These are phyloP conservation scores for Elsinoe fawcettii DNA, from an alignment of 2,329 filamentous ascomycete species.

Conservation along the genomic window DNA sequence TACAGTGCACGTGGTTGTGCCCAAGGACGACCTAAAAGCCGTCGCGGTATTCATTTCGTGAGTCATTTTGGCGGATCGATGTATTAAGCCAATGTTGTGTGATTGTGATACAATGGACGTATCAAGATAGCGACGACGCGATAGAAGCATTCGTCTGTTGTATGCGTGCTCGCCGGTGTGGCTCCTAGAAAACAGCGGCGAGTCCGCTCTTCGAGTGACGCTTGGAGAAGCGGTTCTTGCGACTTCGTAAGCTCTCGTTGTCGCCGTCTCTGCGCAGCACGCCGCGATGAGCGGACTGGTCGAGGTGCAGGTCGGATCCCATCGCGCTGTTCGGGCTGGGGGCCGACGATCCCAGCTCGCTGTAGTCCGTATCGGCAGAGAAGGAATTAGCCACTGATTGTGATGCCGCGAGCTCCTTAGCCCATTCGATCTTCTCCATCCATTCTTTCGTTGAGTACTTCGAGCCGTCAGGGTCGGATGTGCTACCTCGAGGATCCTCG, in stretches of 20 bases:
- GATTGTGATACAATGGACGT: not conserved
- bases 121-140: not conserved
- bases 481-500: conserved; percentile 76
- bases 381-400: conserved; percentile 61
- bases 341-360: conserved; percentile 46
- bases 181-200: conserved; percentile 67
- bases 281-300: conserved; percentile 41
- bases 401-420: conserved; percentile 73
- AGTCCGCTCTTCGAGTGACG: conserved; percentile 91
- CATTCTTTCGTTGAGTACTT: conserved; percentile 76
- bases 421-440: conserved; percentile 80
- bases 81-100: conserved; percentile 1
- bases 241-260: conserved; percentile 49
- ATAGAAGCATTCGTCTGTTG: not conserved
- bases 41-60: not conserved
- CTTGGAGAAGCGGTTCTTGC: conserved; percentile 68
- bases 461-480: conserved; percentile 53
- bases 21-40: not conserved
- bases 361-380: conserved; percentile 44
- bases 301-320: conserved; percentile 45
- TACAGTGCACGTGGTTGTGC: not conserved
- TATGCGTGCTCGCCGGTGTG: not conserved
- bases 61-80: not conserved
- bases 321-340: conserved; percentile 72
- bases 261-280: conserved; percentile 31